phyloP scores from a whole-genome alignment of 2,329 filamentous ascomycete genomes.

The Herpomyces periplanetae region DNA sequence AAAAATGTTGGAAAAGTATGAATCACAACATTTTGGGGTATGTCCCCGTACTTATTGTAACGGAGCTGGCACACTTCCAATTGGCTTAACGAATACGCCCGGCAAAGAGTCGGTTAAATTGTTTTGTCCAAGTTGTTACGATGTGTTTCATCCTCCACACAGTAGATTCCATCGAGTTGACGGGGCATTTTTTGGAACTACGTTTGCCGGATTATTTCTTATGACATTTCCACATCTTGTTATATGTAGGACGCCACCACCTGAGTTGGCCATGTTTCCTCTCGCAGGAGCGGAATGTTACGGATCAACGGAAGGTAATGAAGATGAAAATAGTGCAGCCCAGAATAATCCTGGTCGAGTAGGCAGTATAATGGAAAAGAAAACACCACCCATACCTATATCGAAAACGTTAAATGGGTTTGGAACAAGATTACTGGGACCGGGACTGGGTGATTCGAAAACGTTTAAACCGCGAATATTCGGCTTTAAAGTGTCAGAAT shows the following conservation, averaged over 20 bases:
- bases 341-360: conserved; percentile 8
- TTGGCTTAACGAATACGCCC: conserved; percentile 70
- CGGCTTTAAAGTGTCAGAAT: conserved; percentile 70
- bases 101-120: conserved; percentile 93
- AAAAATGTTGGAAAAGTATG: conserved; percentile 97
- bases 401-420: conserved; percentile 37
- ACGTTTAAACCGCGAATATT: conserved; percentile 91
- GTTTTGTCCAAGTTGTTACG: conserved; percentile 80
- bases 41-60: conserved; percentile 86
- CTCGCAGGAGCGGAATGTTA: conserved; percentile 3
- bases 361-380: no score
- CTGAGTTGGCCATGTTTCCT: conserved; percentile 1
- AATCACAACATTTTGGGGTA: conserved; percentile 70
- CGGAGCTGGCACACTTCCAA: conserved; percentile 54
- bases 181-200: conserved; percentile 88
- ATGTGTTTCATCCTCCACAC: conserved; percentile 89
- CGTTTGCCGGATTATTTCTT: conserved; percentile 82
- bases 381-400: conserved; percentile 10
- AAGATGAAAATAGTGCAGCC: conserved; percentile 4
- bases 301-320: conserved; percentile 3
- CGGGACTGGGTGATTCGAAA: conserved; percentile 36
- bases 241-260: conserved; percentile 10
- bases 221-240: conserved; percentile 95
- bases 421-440: conserved; percentile 46
- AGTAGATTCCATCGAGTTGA: conserved; percentile 89